Base-by-base conservation (phyloP, 805 yeast genomes). In the Pichia eremophila region DNA sequence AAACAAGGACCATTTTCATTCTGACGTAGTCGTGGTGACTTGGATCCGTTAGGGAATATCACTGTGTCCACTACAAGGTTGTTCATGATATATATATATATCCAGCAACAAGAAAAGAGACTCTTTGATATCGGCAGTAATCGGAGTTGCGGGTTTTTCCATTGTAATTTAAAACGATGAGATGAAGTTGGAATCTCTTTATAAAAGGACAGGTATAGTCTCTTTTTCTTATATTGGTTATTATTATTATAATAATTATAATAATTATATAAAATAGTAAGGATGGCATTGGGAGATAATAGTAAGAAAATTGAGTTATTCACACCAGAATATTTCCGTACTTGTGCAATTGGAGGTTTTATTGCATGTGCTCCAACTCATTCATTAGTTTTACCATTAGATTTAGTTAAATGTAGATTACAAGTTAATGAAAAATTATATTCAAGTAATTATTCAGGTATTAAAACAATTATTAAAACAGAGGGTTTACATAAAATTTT, bases 331-430 rank as follows among this genome's bases (percentile, higher is more conserved):
- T 85, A 81, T 69, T 85, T 73, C 67, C 70, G 72, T 47, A 81
- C 90, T 46, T 85, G 95, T 66, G 80, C 89, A 4, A 44, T 81
- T 38, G 95, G 90, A 42, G 95, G 91, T 56, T 74, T 81, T 47
- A 56, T 84, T 46, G 97, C 98, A 2, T 91, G 98, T 73, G 97
- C 97, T 15, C 96, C 98, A 34, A 91, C 98, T 14, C 99, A 91
- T 66, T 80, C 96, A 2, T 78, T 85, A 4, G 95, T 93, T 27
- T 86, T 96, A 8, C 98, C 98, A 5, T 73, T 91, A 49, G 99
- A 91, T 69, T 70, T 93, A 47, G 95, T 93, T 62, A 91, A 91
- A 69, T 85, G 95, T 70, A 82, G 98, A 63, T 73, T 91, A 57
- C 98, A 91, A 69, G 97, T 91, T 29, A 75, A 86, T 64, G 67